Percentiles rank a stretch among this genome's conserved stretches.
These are phyloP conservation scores for Nitzschia sp. DNA, from an alignment of 108 stramenopile species.

Conservation along the genomic window DNA sequence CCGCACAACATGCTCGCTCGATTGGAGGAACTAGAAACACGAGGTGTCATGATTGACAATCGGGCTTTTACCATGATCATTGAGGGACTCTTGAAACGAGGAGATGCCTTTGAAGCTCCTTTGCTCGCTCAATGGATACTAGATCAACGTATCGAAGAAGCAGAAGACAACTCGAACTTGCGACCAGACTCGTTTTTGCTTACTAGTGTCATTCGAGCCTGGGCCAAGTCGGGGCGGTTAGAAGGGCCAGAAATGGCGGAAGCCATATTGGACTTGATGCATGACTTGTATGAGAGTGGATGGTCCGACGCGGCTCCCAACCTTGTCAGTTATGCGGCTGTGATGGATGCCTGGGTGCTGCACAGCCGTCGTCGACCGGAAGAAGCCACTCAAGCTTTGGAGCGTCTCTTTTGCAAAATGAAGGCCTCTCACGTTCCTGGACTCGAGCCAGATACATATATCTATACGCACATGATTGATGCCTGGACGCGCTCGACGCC, in stretches of 20 bases:
- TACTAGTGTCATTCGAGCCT: conserved; percentile 65
- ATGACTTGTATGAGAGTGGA: conserved; percentile 40
- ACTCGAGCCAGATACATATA: conserved; percentile 34
- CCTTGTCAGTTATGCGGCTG: conserved; percentile 27
- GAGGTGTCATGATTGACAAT: conserved; percentile 11
- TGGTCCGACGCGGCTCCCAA: conserved; percentile 31
- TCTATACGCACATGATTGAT: conserved; percentile 39
- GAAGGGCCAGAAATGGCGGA: conserved; percentile 57
- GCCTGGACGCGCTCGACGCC: conserved; percentile 34
- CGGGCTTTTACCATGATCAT: conserved; percentile 37
- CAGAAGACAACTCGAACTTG: conserved; percentile 21
- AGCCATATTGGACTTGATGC: conserved; percentile 52
- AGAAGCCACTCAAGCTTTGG: conserved; percentile 25
- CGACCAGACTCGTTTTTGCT: conserved; percentile 58
- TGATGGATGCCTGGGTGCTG: conserved; percentile 45
- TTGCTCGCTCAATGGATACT: conserved; percentile 42
- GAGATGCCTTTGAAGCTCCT: conserved; percentile 31
- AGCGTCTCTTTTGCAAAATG: conserved; percentile 27
- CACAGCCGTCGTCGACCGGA: conserved; percentile 14
- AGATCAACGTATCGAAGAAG: conserved; percentile 32
- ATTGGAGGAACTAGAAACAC: conserved; percentile 11
- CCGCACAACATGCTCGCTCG: conserved; percentile 15
- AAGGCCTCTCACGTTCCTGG: conserved; percentile 24
- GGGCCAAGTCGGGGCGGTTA: conserved; percentile 58
- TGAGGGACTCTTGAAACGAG: conserved; percentile 32